Evolutionary conservation across 139 green algal species (phyloP), one percentile per base, ranked within the genome.

Genomic region (Coelastrella sp.): DNA sequence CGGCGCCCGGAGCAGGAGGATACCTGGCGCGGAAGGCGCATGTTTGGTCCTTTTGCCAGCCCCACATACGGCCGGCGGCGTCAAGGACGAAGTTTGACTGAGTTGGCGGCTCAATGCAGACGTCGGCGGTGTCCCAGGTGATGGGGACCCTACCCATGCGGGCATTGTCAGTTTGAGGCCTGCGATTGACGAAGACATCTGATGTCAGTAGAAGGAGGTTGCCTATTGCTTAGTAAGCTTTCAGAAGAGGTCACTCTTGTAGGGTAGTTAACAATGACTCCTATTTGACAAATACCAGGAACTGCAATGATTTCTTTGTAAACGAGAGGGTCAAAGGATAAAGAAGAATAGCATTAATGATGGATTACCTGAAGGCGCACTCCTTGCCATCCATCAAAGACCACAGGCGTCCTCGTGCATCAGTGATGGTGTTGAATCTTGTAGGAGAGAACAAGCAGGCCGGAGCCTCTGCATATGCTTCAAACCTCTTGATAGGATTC

Each of bases 401-500:
- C 68, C 68, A 77, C 3, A 77, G 23, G 2, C 38, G 4, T 2
- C 68, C 68, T 15, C 57, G 68, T 11, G 37, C 23, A 48, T 77
- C 68, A 34, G 68, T 59, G 3, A 77, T 21, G 7, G 38, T 77
- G 37, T 77, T 77, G 37, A 45, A 9, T 5, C 19, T 19, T 5
- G 38, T 77, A 7, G 68, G 68, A 6, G 68, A 77, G 38, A 77
- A 77, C 13, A 21, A 48, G 23, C 68, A 77, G 37, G 68, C 37
- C 7, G 68, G 68, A 6, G 68, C 68, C 30, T 45, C 27, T 9
- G 32, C 37, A 32, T 25, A 45, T 21, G 68, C 68, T 27, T 77
- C 68, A 5, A 64, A n/a, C 53, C 30, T 77, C 23, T 25, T 77
- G 68, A 45, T 59, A 38, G 38, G 68, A 57, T 77, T 77, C 68